A percentile compares a stretch with the other conserved stretches of the same genome.
These are phyloP conservation scores for Omphalotus guepiniiformis DNA, from an alignment of 768 basidiomycete genomes.

Conservation along the genomic window DNA sequence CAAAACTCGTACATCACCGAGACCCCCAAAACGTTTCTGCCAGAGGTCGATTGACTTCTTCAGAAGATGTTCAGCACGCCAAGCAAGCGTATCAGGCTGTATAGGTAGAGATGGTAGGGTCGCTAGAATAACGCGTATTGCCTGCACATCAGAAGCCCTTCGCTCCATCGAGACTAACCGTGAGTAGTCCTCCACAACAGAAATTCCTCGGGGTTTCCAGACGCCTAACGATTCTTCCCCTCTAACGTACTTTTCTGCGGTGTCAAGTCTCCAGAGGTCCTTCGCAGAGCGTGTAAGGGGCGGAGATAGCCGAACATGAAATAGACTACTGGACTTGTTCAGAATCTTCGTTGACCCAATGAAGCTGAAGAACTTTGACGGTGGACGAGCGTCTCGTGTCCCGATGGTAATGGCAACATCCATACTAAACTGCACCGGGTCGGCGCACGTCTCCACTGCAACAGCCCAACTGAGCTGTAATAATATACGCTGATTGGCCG, in stretches of 20 bases:
- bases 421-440: slow-evolving; percentile 86
- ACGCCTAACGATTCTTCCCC: slow-evolving; percentile 81
- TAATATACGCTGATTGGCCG: slow-evolving; percentile 71
- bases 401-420: slow-evolving; percentile 84
- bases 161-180: slow-evolving; percentile 68
- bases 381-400: slow-evolving; percentile 79
- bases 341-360: slow-evolving; percentile 76
- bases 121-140: slow-evolving; percentile 72
- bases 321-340: slow-evolving; percentile 78
- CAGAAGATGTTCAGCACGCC: slow-evolving; percentile 66
- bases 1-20: slow-evolving; percentile 55
- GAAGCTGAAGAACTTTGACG: slow-evolving; percentile 71
- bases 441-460: slow-evolving; percentile 76
- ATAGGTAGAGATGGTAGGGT: slow-evolving; percentile 46
- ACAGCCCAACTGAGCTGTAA: slow-evolving; percentile 76
- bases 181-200: slow-evolving; percentile 82
- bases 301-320: slow-evolving; percentile 76
- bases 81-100: slow-evolving; percentile 50
- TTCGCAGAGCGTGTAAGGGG: slow-evolving; percentile 80
- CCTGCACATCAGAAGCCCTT: slow-evolving; percentile 85
- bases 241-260: slow-evolving; percentile 89
- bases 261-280: slow-evolving; percentile 94
- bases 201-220: slow-evolving; percentile 88
- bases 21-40: slow-evolving; percentile 78
- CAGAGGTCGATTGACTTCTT: slow-evolving; percentile 70